Percentiles rank a stretch among this genome's conserved stretches.
phyloP scores from a whole-genome alignment of 2,329 filamentous ascomycete species.

The Hymenoscyphus fraxineus region DNA sequence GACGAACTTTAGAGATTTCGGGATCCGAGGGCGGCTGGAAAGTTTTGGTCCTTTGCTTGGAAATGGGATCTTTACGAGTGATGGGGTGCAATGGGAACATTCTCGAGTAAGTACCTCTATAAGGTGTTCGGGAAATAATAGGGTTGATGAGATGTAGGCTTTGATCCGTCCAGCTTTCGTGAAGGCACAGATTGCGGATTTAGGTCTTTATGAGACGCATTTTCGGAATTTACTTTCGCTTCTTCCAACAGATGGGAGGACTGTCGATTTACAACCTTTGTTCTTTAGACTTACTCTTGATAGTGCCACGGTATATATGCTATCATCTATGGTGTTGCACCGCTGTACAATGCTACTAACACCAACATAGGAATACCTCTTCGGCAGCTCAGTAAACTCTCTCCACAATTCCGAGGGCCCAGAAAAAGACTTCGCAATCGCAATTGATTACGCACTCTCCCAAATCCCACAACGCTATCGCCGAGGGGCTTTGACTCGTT shows the following conservation, averaged over 20 bases:
- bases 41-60: conserved; percentile 44
- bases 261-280: conserved; percentile 57
- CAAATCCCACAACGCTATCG: conserved; percentile 1
- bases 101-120: conserved; percentile 25
- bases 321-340: neutral
- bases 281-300: conserved; percentile 53
- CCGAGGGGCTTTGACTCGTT: neutral
- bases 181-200: conserved; percentile 56
- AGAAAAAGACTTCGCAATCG: conserved; percentile 33
- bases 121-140: neutral
- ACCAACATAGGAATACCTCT: conserved; percentile 43
- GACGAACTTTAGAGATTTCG: conserved; percentile 50
- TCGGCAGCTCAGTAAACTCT: conserved; percentile 48
- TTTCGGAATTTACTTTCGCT: conserved; percentile 53
- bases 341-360: neutral
- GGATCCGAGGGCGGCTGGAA: conserved; percentile 36
- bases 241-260: conserved; percentile 50
- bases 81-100: conserved; percentile 47
- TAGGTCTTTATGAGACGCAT: conserved; percentile 67
- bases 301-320: neutral
- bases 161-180: conserved; percentile 49
- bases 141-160: neutral
- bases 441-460: conserved; percentile 1
- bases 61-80: conserved; percentile 49
- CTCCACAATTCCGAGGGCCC: conserved; percentile 21